These are phyloP conservation scores for Cyclotella atomus DNA, from an alignment of 108 stramenopile species.

Conservation along the genomic window DNA sequence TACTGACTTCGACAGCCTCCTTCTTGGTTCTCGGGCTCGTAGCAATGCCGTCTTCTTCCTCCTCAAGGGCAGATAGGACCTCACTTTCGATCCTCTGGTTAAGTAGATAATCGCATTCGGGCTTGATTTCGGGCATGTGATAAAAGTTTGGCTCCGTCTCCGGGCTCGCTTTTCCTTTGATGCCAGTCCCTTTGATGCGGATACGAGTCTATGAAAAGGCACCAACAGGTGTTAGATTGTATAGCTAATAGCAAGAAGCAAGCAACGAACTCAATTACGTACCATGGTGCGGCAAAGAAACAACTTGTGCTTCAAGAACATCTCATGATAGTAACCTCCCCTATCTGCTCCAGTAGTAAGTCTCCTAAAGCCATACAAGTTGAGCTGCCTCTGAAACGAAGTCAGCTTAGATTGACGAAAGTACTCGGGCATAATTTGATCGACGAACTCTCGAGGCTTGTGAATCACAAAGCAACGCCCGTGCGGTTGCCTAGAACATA, in stretches of 20 bases:
- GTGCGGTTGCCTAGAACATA: conserved; percentile 52
- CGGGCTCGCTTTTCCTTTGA: conserved; percentile 45
- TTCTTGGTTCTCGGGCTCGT: neutral
- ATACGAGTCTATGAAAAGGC: conserved; percentile 28
- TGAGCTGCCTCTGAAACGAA: conserved; percentile 89
- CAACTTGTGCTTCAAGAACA: conserved; percentile 71
- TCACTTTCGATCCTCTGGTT: conserved; percentile 24
- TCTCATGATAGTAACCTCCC: conserved; percentile 82
- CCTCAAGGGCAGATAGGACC: conserved; percentile 21
- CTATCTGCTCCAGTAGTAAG: conserved; percentile 69
- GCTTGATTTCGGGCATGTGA: conserved; percentile 32
- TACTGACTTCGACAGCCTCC: neutral
- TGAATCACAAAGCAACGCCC: conserved; percentile 77
- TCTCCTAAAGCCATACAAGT: conserved; percentile 78
- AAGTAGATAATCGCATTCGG: neutral
- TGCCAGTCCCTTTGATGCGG: conserved; percentile 54
- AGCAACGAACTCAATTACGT: too few relatives aligned
- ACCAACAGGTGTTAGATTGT: too few relatives aligned
- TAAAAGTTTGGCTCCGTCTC: conserved; percentile 53
- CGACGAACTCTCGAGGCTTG: conserved; percentile 69
- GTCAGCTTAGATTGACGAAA: conserved; percentile 89
- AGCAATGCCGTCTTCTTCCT: conserved; percentile 21
- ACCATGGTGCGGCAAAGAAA: conserved; percentile 71
- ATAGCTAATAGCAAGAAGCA: neutral
- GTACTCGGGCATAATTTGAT: conserved; percentile 84